phyloP scores from a whole-genome alignment of 1,139 yeast genomes.

The Kodamaea derodonti region DNA sequence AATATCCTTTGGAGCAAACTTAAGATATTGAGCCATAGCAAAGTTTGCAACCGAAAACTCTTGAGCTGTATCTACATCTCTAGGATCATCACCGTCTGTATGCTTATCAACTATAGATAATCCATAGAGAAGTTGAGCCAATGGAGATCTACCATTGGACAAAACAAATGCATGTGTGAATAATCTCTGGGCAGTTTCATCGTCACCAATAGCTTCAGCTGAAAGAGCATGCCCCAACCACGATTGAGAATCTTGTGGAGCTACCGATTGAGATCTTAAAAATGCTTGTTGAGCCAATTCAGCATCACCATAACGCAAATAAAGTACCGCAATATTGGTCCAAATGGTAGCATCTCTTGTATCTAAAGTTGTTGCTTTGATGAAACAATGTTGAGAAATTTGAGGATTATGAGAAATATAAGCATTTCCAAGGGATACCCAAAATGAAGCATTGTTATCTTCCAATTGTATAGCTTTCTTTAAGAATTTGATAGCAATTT shows the following conservation, averaged over 20 bases:
- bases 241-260: constrained; percentile 72
- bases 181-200: constrained; percentile 46
- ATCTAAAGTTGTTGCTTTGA: constrained; percentile 71
- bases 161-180: constrained; percentile 76
- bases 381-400: constrained; percentile 88
- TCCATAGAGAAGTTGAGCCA: constrained; percentile 72
- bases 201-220: constrained; percentile 56
- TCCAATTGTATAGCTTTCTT: constrained; percentile 72
- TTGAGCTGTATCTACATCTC: constrained; percentile 57
- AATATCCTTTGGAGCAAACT: constrained; percentile 59
- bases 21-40: constrained; percentile 72
- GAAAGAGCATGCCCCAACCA: constrained; percentile 88
- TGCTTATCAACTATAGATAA: constrained; percentile 47
- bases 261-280: constrained; percentile 70
- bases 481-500: constrained; percentile 51
- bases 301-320: constrained; percentile 62
- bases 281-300: constrained; percentile 74
- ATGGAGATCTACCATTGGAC: constrained; percentile 70
- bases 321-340: constrained; percentile 80
- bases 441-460: constrained; percentile 62
- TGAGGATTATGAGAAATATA: constrained; percentile 56
- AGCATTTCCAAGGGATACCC: constrained; percentile 83
- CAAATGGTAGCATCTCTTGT: constrained; percentile 68
- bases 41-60: constrained; percentile 64
- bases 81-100: constrained; percentile 29